Evolutionary conservation across 108 stramenopile species (phyloP), one percentile per base, ranked within the genome.

Genomic region (Fragilaria crotonensis): DNA sequence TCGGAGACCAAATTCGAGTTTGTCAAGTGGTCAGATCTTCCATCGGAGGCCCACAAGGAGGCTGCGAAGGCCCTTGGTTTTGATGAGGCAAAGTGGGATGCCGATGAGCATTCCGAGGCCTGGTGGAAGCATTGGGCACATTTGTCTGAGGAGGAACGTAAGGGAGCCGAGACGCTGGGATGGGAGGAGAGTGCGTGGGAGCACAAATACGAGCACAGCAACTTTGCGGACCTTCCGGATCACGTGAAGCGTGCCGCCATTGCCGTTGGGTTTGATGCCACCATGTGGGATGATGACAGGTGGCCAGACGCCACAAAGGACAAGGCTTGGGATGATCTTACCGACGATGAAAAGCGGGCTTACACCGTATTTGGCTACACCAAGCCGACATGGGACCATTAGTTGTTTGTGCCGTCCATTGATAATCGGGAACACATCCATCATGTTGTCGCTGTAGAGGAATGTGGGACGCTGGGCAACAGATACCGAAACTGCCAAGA

Each of bases 181-280:
- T 84, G 83, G 83, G 73, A 74, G 5, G 44, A 69, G 30, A 67
- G 56, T 5, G 61, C 71, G 9, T 84, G 83, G 83, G 79, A 84
- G 30, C 44, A 63, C 55, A 44, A 76, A 36, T 84, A 79, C 30
- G 73, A 84, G 30, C 45, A 72, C 25, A 58, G 29, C 0, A 48
- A 53, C 1, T 84, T 78, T 78, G 48, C 47, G 26, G 76, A 80
- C 52, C 54, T 84, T 45, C 78, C 83, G 5, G 49, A 54, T 4
- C n/a, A 55, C 18, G 70, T 62, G 19, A 36, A 78, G 52, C 57
- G 71, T 33, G 83, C 83, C 4, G 76, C 76, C 4, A 53, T 53
- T n/a, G 58, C 30, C 32, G 46, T 73, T 30, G 82, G 82, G 26
- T 79, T 73, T 59, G 71, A 72, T 28, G 31, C 71, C 45, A 46